Evolutionary conservation across 2,329 filamentous ascomycete genomes (phyloP).

Genomic region (Acephala macrosclerotiorum): DNA sequence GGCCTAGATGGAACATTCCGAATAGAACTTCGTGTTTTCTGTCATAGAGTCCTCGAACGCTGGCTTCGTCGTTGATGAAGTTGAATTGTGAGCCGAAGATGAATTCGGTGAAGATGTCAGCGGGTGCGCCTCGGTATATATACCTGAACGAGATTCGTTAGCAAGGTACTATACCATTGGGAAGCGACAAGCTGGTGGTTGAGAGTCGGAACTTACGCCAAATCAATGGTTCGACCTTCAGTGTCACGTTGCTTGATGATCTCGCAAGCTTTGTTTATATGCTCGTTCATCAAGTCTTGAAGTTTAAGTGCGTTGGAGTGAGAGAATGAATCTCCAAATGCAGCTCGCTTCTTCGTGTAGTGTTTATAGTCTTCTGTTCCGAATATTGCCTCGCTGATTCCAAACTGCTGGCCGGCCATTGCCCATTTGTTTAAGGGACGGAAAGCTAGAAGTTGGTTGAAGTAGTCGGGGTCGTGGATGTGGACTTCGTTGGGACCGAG

Average conservation of each 20-base stretch:
- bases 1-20: constrained; percentile 6
- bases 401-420: constrained; percentile 9
- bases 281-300: constrained; percentile 15
- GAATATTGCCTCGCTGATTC: constrained; percentile 12
- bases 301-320: constrained; percentile 9
- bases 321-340: constrained; percentile 13
- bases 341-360: constrained; percentile 14
- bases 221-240: constrained; percentile 8
- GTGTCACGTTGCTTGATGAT: constrained; percentile 4
- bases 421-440: constrained; percentile 14
- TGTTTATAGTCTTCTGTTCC: constrained; percentile 15
- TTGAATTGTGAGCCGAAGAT: constrained; percentile 13
- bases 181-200: too few species aligned
- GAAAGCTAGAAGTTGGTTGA: neutral
- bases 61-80: constrained; percentile 9
- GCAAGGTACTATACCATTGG: neutral
- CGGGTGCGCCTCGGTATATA: constrained; percentile 11
- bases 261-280: constrained; percentile 14
- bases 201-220: constrained; percentile 1
- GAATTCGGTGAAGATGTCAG: constrained; percentile 14
- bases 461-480: constrained; percentile 10
- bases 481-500: constrained; percentile 8
- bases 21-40: constrained; percentile 11
- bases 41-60: constrained; percentile 9
- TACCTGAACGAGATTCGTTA: neutral